These are phyloP conservation scores for Porogramme epimiltina DNA, from an alignment of 1,284 basidiomycete genomes.

Conservation along the genomic window DNA sequence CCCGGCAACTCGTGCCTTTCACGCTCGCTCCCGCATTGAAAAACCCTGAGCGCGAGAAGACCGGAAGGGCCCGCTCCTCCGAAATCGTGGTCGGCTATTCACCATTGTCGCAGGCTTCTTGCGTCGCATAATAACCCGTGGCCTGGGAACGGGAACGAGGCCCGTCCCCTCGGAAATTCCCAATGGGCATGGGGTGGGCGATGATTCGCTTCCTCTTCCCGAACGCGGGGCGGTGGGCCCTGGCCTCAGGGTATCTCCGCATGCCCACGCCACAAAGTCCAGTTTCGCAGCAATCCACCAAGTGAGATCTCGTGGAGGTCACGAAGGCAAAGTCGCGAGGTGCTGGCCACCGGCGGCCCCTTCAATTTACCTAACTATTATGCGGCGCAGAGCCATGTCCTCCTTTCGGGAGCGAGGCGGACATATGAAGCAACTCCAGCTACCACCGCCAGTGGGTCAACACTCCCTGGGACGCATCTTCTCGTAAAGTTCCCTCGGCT, in stretches of 20 bases:
- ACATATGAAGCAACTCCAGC: constrained; percentile 15
- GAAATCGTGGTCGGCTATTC: constrained; percentile 14
- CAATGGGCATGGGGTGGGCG: constrained; percentile 14
- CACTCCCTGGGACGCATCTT: constrained; percentile 14
- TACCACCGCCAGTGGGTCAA: constrained; percentile 6
- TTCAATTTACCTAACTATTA: constrained; percentile 16
- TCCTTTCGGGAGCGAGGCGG: constrained; percentile 12
- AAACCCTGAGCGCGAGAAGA: constrained; percentile 17
- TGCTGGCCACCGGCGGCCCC: no score
- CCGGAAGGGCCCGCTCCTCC: constrained; percentile 2
- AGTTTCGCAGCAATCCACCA: constrained; percentile 13
- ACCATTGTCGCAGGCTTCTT: constrained; percentile 17
- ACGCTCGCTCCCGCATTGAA: constrained; percentile 13
- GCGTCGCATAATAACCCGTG: constrained; percentile 11
- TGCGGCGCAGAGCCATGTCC: constrained; percentile 7
- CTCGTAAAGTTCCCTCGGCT: constrained; percentile 21
- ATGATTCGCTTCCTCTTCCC: constrained; percentile 12
- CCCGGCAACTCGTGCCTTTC: constrained; percentile 16
- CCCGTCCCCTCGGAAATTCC: background rate
- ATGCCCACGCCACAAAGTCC: constrained; percentile 8
- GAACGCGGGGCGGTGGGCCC: constrained; percentile 7
- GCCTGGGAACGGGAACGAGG: constrained; percentile 12
- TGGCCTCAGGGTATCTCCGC: constrained; percentile 22
- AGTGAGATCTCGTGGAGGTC: constrained; percentile 9
- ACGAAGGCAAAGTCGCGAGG: constrained; percentile 14